Evolutionary conservation across 768 basidiomycete genomes (phyloP).

Genomic region (Mycena chlorophos): DNA sequence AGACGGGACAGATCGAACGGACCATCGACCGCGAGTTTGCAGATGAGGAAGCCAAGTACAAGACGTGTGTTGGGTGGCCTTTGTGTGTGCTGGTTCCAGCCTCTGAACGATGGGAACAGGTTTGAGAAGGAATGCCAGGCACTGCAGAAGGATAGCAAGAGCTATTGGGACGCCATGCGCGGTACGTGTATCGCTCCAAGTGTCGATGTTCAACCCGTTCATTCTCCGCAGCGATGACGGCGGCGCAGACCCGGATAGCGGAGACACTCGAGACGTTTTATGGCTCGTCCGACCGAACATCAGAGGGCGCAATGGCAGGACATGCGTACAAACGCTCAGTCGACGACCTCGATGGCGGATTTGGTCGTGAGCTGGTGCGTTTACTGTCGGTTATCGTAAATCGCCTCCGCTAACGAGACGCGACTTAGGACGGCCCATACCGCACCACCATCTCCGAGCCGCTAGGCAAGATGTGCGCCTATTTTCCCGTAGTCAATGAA

Average conservation of each 20-base stretch:
- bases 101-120: constrained; percentile 41
- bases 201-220: neutral
- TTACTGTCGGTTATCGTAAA: neutral
- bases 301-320: constrained; percentile 94
- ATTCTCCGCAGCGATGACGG: constrained; percentile 76
- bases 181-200: constrained; percentile 46
- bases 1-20: constrained; percentile 96
- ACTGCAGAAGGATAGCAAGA: constrained; percentile 94
- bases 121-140: constrained; percentile 95
- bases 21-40: constrained; percentile 93
- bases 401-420: neutral
- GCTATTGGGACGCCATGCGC: constrained; percentile 92
- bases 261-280: constrained; percentile 95
- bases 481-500: constrained; percentile 91
- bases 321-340: constrained; percentile 95
- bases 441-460: constrained; percentile 95
- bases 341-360: constrained; percentile 86
- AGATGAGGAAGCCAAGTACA: constrained; percentile 89
- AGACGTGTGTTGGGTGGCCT: constrained; percentile 61
- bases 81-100: neutral
- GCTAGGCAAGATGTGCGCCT: constrained; percentile 93
- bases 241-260: constrained; percentile 88
- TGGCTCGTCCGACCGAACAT: constrained; percentile 75
- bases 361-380: constrained; percentile 82
- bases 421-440: constrained; percentile 84